phyloP scores from a whole-genome alignment of 2,329 filamentous ascomycete genomes.

The Ophiostoma quercus region DNA sequence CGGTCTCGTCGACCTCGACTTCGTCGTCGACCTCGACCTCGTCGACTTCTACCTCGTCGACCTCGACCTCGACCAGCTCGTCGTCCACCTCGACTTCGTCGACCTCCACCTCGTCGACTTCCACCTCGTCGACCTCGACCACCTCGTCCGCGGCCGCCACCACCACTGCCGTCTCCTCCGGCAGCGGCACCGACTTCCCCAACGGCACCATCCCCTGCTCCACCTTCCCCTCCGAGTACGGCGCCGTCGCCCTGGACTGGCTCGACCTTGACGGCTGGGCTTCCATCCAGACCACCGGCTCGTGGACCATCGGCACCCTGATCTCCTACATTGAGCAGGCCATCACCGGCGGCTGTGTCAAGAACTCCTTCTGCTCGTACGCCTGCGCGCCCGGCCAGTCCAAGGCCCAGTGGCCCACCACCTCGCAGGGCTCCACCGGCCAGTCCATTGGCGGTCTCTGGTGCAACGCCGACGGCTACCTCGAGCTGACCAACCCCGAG shows the following conservation, averaged over 20 bases:
- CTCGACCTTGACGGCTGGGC: constrained; percentile 69
- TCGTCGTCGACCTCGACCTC: constrained; percentile 29
- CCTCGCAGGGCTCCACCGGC: constrained; percentile 66
- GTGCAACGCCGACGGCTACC: constrained; percentile 68
- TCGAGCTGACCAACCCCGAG: constrained; percentile 68
- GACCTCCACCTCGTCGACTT: constrained; percentile 2
- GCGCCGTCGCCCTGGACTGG: constrained; percentile 66
- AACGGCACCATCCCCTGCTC: constrained; percentile 66
- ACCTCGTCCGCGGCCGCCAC: constrained; percentile 29
- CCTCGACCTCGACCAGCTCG: constrained; percentile 11
- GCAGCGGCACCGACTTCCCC: constrained; percentile 62
- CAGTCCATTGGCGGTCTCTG: constrained; percentile 84
- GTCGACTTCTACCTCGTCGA: constrained; percentile 21
- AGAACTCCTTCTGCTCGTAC: constrained; percentile 79
- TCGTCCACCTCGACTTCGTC: neutral
- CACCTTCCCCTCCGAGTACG: constrained; percentile 74
- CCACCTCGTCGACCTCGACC: constrained; percentile 28
- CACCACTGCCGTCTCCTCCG: constrained; percentile 23
- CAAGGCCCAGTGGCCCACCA: constrained; percentile 80
- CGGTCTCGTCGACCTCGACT: neutral
- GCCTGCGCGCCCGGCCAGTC: constrained; percentile 86
- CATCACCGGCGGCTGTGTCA: constrained; percentile 55
- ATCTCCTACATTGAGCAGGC: constrained; percentile 64
- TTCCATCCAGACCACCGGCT: constrained; percentile 63
- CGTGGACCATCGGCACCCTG: constrained; percentile 44